Base-by-base conservation (phyloP, 2,329 filamentous ascomycete species). In the Cyphellophora europaea region DNA sequence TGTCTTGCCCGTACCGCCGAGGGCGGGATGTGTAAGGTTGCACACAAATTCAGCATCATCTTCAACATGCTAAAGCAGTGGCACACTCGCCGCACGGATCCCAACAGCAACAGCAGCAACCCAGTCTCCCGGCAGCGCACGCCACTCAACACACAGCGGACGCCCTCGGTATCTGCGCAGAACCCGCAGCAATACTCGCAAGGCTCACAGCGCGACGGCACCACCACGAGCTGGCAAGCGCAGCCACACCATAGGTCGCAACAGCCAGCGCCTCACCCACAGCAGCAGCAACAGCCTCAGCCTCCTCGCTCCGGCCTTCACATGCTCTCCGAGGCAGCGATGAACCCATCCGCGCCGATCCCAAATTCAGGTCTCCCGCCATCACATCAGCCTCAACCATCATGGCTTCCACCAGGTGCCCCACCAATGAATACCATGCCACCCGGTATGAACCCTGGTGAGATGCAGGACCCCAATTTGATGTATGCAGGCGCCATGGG, bases 1-100 rank as follows among this genome's bases (percentile, higher is more conserved):
- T 77, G 79, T 47, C 81, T 89, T 49, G 68, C 70, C 38, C 67
- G 70, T 25, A 69, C 77, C 0, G 78, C 79, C 0, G 72, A 72
- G 3, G 69, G 71, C 1, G 74, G 80, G 33, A 72, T 70, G 40
- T 82, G 74, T 29, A 68, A 78, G 2, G 75, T 79, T 0, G 74
- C 79, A 0, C 66, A 69, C 32, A 86, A 84, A 55, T 87, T 87
- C 43, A 63, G 81, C 2, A 67, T 83, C 39, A 77, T 86, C 5
- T 60, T 87, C 6, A 63, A 71, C 32, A 80, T 86, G 76, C 59
- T 88, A 16, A 73, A 74, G 27, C 72, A 68, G 16, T 85, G 81
- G 80, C 83, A 82, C 52, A 55, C 53, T 40, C 65, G 61, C 42
- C 71, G 50, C 11, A 48, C 42, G 11, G 47, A 49, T 21, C 38